These are phyloP conservation scores for Sungouiella blattae DNA, from an alignment of 805 yeast species.

Conservation along the genomic window DNA sequence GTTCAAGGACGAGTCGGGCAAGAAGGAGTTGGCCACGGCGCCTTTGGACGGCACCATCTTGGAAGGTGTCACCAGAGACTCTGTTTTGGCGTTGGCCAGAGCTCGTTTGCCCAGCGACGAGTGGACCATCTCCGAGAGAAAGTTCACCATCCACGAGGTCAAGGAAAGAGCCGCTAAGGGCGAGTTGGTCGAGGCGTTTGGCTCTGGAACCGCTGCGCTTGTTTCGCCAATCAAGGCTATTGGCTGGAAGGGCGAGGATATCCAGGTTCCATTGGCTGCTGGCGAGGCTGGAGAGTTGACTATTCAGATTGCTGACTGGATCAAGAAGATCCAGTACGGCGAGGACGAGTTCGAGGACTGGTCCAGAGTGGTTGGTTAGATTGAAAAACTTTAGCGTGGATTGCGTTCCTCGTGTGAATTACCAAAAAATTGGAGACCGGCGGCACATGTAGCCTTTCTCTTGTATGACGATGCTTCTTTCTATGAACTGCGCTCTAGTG, in stretches of 20 bases:
- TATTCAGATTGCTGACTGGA: slow-evolving; percentile 77
- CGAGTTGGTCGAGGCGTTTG: slow-evolving; percentile 89
- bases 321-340: slow-evolving; percentile 88
- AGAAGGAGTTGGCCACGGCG: slow-evolving; percentile 89
- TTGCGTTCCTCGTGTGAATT: too few relatives aligned
- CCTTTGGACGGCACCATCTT: slow-evolving; percentile 96
- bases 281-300: slow-evolving; percentile 87
- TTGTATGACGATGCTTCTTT: too few relatives aligned
- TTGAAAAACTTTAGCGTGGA: too few relatives aligned
- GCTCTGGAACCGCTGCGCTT: slow-evolving; percentile 96
- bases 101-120: slow-evolving; percentile 68
- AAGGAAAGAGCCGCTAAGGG: slow-evolving; percentile 74
- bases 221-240: slow-evolving; percentile 90
- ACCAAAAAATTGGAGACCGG: too few relatives aligned
- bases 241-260: slow-evolving; percentile 71
- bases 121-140: slow-evolving; percentile 84
- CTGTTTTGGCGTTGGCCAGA: slow-evolving; percentile 73
- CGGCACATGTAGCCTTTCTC: too few relatives aligned
- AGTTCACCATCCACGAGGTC: slow-evolving; percentile 77
- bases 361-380: slow-evolving; percentile 34
- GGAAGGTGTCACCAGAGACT: slow-evolving; percentile 95
- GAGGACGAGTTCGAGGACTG: slow-evolving; percentile 58
- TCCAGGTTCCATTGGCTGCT: slow-evolving; percentile 72
- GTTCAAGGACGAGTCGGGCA: slow-evolving; percentile 76
- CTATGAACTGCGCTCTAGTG: too few relatives aligned